Evolutionary conservation across 2,329 filamentous ascomycete genomes (phyloP), one percentile per base, ranked within the genome.

Genomic region (Fusarium neocosmosporiellum): DNA sequence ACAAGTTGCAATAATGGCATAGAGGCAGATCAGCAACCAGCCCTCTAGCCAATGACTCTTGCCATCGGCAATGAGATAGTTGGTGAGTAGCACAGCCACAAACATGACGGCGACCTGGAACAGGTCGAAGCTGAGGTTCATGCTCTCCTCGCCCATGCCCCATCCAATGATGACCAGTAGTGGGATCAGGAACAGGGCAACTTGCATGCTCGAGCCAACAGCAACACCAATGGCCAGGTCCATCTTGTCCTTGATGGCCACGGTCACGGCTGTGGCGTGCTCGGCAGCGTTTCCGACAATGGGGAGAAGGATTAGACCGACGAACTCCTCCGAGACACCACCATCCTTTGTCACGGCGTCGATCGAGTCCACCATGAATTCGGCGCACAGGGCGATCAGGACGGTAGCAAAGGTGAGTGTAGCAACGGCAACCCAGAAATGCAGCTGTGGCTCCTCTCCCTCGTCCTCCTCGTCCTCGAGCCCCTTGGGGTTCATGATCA

Each of bases 41-140:
- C 94, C 94, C 81, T 96, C 94, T 0, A 96, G 87, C 84, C 94
- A 96, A 76, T 96, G 94, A 70, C 92, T 95, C 80, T 94, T 90
- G 33, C 94, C 94, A 76, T 97, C 94, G 22, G 92, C 87, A 57
- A 97, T 94, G 48, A 97, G 83, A 79, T 97, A 97, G 80, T 97
- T 97, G 66, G 95, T 93, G 36, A 97, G 87, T 46, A 97, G 89
- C 0, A 94, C 93, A 2, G 94, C 91, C 14, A 96, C 93, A 75
- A 97, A 97, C 43, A 97, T 84, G 43, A 93, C 92, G 24, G 95
- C 92, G 16, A 98, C 91, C 83, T 98, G 94, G 85, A 98, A 98
- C 1, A 91, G 91, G 78, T 97, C 94, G 80, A 98, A 96, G 80
- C 92, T 92, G 7, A 97, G 88, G 22, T 91, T 94, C 94, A 96